Conservation (phyloP, 352 stramenopile species). For the Phytophthora multivora region DNA sequence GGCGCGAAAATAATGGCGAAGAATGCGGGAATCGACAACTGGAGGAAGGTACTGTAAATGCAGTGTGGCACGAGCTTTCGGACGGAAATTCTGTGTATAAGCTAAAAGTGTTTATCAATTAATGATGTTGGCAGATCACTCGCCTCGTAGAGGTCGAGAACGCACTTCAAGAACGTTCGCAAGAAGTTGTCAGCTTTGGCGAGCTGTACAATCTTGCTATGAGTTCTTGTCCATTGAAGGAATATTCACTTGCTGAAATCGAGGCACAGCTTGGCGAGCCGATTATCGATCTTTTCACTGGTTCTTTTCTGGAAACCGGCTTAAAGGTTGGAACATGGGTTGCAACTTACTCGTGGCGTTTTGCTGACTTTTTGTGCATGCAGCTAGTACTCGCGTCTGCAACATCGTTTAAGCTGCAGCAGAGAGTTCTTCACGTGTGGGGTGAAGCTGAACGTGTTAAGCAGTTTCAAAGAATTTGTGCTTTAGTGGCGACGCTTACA, state of each 20-base stretch:
- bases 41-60: slow-evolving; percentile 38
- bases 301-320: slow-evolving; percentile 36
- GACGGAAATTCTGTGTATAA: too few species aligned
- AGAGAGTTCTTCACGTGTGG: slow-evolving; percentile 75
- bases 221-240: slow-evolving; percentile 22
- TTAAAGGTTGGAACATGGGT: slow-evolving; percentile 29
- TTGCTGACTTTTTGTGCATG: background rate
- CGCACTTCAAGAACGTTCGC: slow-evolving; percentile 11
- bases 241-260: slow-evolving; percentile 39
- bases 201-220: slow-evolving; percentile 38
- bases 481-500: slow-evolving; percentile 1
- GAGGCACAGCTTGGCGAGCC: slow-evolving; percentile 27
- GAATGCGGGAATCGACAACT: slow-evolving; percentile 35
- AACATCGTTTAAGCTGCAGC: slow-evolving; percentile 48
- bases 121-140: slow-evolving; percentile 45
- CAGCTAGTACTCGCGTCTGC: slow-evolving; percentile 43
- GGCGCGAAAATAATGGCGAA: slow-evolving; percentile 75
- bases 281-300: slow-evolving; percentile 36
- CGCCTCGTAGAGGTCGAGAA: slow-evolving; percentile 49
- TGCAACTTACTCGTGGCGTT: background rate
- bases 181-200: slow-evolving; percentile 11
- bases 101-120: background rate
- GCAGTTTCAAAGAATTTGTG: slow-evolving; percentile 44
- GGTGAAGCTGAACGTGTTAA: slow-evolving; percentile 66
- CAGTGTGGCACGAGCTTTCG: too few species aligned